A percentile compares a stretch with the other conserved stretches of the same genome.
phyloP scores from a whole-genome alignment of 352 stramenopile species.

The Phytophthora lateralis region DNA sequence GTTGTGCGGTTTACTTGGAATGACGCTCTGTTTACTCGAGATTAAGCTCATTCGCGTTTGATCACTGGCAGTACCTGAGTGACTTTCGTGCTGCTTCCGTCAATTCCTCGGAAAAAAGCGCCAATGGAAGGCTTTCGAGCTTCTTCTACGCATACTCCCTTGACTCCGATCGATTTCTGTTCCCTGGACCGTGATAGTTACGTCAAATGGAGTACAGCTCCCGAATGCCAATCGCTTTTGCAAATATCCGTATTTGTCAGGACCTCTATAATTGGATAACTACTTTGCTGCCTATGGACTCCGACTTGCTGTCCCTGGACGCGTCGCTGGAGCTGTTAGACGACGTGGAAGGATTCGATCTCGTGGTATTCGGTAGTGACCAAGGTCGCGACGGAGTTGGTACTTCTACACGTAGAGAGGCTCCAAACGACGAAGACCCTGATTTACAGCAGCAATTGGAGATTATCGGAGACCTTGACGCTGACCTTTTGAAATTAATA shows the following conservation, averaged over 20 bases:
- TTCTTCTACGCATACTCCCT: not conserved
- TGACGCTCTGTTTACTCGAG: too few species aligned
- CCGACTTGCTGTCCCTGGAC: not conserved
- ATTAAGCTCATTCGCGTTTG: too few species aligned
- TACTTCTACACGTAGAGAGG: not conserved
- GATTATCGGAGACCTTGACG: slow-evolving; percentile 3
- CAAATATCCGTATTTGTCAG: too few species aligned
- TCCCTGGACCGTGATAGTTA: not conserved
- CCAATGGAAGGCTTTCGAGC: not conserved
- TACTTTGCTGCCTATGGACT: not conserved
- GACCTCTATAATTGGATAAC: not conserved
- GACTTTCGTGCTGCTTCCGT: not conserved
- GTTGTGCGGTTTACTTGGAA: too few species aligned
- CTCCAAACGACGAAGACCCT: not conserved
- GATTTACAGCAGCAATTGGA: slow-evolving; percentile 1
- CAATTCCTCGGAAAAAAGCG: not conserved
- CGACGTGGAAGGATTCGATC: slow-evolving; percentile 14
- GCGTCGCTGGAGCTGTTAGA: slow-evolving; percentile 17
- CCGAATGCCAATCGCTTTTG: too few species aligned
- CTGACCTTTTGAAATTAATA: slow-evolving; percentile 2
- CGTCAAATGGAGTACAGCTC: not conserved
- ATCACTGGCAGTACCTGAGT: slow-evolving; percentile 5
- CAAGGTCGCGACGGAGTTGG: not conserved
- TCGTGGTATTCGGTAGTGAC: not conserved
- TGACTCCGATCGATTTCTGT: not conserved